Percentiles rank a stretch among this genome's conserved stretches.
These are phyloP conservation scores for Misopates orontium DNA, from an alignment of 257 asterid genomes.

Conservation along the genomic window DNA sequence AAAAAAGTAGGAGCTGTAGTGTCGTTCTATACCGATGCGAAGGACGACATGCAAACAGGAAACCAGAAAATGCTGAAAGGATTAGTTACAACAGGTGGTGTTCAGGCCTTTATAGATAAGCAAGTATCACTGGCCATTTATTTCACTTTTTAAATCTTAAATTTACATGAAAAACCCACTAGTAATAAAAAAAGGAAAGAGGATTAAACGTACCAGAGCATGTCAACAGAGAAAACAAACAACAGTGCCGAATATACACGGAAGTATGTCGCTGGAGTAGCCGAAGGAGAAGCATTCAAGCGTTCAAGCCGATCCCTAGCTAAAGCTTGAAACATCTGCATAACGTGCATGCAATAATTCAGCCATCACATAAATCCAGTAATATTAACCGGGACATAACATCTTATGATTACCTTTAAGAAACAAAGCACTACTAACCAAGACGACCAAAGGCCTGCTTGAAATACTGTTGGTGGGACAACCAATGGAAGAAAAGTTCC, in stretches of 20 bases:
- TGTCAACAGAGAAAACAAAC: constrained; percentile 69
- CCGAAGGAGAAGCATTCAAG: constrained; percentile 91
- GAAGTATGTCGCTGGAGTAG: constrained; percentile 81
- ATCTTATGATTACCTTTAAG: constrained; percentile 57
- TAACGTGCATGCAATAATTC: constrained; percentile 26
- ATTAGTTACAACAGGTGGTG: too few relatives aligned
- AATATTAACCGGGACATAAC: too few relatives aligned
- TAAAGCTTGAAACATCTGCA: constrained; percentile 97
- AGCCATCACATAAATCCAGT: not conserved
- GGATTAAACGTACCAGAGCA: constrained; percentile 66
- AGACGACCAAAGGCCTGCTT: constrained; percentile 78
- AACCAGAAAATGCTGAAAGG: too few relatives aligned
- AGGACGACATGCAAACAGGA: too few relatives aligned
- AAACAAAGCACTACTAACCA: constrained; percentile 87
- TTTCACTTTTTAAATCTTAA: too few relatives aligned
- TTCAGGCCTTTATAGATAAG: too few relatives aligned
- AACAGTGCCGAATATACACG: constrained; percentile 91
- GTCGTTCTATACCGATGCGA: too few relatives aligned
- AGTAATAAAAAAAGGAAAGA: not conserved
- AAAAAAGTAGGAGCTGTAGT: too few relatives aligned
- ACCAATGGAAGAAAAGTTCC: constrained; percentile 95
- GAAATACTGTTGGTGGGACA: constrained; percentile 73
- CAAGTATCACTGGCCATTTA: too few relatives aligned
- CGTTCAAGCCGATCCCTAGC: constrained; percentile 95
- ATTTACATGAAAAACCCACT: not conserved